Evolutionary conservation across 2,329 filamentous ascomycete genomes (phyloP).

Genomic region (Drechslera avenae): DNA sequence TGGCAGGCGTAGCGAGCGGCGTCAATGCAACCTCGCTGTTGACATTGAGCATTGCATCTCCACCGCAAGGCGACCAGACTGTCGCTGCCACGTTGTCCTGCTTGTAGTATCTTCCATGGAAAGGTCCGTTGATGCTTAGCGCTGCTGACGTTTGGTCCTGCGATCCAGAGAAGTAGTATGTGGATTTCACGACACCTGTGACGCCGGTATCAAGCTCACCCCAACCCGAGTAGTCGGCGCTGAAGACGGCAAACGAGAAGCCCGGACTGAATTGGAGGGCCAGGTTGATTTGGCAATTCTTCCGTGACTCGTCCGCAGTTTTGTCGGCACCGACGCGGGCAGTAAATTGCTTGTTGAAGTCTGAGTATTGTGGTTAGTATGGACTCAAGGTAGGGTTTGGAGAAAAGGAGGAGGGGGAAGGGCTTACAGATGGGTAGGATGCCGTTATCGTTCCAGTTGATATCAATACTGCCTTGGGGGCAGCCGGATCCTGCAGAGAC

Average conservation of each 20-base stretch:
- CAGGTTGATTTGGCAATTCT: slow-evolving; percentile 49
- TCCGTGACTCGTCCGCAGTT: slow-evolving; percentile 37
- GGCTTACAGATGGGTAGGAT: slow-evolving; percentile 41
- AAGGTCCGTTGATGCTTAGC: slow-evolving; percentile 48
- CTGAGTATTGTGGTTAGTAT: slow-evolving; percentile 15
- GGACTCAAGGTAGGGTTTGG: neutral
- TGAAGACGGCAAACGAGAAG: slow-evolving; percentile 45
- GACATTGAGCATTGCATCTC: slow-evolving; percentile 37
- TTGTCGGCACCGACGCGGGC: slow-evolving; percentile 35
- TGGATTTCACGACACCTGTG: slow-evolving; percentile 41
- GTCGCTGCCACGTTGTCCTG: slow-evolving; percentile 46
- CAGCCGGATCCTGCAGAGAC: slow-evolving; percentile 43
- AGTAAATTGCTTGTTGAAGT: slow-evolving; percentile 41
- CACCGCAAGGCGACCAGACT: slow-evolving; percentile 41
- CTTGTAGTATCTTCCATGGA: slow-evolving; percentile 52
- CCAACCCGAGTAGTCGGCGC: slow-evolving; percentile 45
- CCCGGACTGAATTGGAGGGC: slow-evolving; percentile 42
- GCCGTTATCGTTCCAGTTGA: slow-evolving; percentile 37
- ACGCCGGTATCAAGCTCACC: slow-evolving; percentile 44
- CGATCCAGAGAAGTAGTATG: slow-evolving; percentile 46
- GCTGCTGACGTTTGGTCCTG: slow-evolving; percentile 30
- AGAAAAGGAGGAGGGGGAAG: no score
- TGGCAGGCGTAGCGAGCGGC: slow-evolving; percentile 24
- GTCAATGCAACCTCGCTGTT: slow-evolving; percentile 39
- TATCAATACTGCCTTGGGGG: slow-evolving; percentile 44